Conservation (phyloP, 2,329 filamentous ascomycete species). For the Exophiala lecanii-corni region DNA sequence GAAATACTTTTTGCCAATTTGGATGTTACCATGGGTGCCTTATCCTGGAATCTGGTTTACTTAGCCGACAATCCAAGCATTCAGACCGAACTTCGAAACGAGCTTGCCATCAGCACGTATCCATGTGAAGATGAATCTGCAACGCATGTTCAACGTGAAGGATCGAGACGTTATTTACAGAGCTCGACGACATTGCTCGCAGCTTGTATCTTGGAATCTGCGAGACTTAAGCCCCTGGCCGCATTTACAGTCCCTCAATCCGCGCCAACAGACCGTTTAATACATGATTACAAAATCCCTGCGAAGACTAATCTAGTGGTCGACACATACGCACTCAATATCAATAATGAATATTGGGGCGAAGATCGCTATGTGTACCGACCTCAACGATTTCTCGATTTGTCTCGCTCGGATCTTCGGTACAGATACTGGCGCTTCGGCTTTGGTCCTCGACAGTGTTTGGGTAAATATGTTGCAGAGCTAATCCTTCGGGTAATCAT, state of each 20-base stretch:
- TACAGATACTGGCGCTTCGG: slow-evolving; percentile 45
- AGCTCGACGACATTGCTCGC: slow-evolving; percentile 29
- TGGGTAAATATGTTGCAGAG: slow-evolving; percentile 42
- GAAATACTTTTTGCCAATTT: slow-evolving; percentile 47
- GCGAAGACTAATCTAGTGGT: slow-evolving; percentile 39
- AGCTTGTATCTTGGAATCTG: slow-evolving; percentile 38
- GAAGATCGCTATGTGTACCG: slow-evolving; percentile 33
- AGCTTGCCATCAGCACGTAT: slow-evolving; percentile 13
- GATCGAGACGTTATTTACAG: slow-evolving; percentile 27
- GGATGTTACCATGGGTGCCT: slow-evolving; percentile 42
- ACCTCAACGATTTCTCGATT: slow-evolving; percentile 31
- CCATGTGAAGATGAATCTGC: slow-evolving; percentile 11
- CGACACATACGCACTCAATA: slow-evolving; percentile 43
- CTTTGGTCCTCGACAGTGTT: slow-evolving; percentile 42
- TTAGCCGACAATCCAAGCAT: slow-evolving; percentile 35
- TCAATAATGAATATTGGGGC: slow-evolving; percentile 38
- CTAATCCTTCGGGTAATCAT: slow-evolving; percentile 30
- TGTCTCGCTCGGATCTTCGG: slow-evolving; percentile 22
- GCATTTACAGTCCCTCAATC: slow-evolving; percentile 42
- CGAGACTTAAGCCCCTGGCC: slow-evolving; percentile 36
- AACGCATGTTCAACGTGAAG: no score
- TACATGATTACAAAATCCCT: slow-evolving; percentile 36
- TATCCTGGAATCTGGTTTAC: slow-evolving; percentile 43
- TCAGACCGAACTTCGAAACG: slow-evolving; percentile 30
- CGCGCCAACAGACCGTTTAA: slow-evolving; percentile 32